Evolutionary conservation across 805 yeast genomes (phyloP).

Genomic region (Ogataea salicorniae): DNA sequence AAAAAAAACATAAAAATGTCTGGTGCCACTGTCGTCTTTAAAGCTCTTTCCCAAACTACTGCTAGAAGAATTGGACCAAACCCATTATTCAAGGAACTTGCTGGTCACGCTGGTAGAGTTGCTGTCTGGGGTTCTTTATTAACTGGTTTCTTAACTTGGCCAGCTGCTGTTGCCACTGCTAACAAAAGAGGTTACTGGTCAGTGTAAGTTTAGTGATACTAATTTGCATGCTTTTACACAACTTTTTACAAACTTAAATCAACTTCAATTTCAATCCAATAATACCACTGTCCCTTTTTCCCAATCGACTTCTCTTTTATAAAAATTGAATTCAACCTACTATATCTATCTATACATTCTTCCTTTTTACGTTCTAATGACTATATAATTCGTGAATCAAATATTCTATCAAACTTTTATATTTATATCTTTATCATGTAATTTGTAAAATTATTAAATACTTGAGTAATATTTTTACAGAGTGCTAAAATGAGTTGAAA

Average conservation of each 20-base stretch:
- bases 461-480: too few species aligned
- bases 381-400: too few species aligned
- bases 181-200: conserved; percentile 26
- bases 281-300: too few species aligned
- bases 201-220: conserved; percentile 10
- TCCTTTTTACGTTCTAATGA: too few species aligned
- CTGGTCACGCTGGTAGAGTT: conserved; percentile 23
- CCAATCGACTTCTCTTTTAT: too few species aligned
- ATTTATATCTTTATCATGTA: too few species aligned
- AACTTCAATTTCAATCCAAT: neutral
- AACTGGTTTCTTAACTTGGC: conserved; percentile 29
- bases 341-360: too few species aligned
- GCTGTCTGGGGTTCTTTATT: conserved; percentile 25
- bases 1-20: conserved; percentile 8
- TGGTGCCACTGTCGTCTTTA: conserved; percentile 13
- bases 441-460: too few species aligned
- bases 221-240: neutral
- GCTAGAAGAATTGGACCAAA: conserved; percentile 31
- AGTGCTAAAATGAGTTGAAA: too few species aligned
- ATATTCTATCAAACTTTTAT: too few species aligned
- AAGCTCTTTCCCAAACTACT: conserved; percentile 12
- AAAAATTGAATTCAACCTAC: too few species aligned
- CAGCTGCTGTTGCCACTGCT: conserved; percentile 14
- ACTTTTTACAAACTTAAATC: neutral
- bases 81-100: conserved; percentile 22